Evolutionary conservation across 805 yeast species (phyloP).

Genomic region (Clavispora asparagi): DNA sequence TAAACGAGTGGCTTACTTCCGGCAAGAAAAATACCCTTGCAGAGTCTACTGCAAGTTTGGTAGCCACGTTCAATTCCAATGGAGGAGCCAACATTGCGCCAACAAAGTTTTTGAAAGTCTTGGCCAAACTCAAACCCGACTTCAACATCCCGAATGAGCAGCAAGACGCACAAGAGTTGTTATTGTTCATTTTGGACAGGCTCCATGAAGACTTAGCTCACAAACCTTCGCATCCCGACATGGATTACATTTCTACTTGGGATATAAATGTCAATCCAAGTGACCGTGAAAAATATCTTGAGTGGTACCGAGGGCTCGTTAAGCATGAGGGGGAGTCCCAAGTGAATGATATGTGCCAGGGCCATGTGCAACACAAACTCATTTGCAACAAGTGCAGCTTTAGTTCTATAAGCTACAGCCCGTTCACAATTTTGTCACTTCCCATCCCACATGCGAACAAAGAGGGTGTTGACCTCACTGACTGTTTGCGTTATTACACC

Average conservation of each 20-base stretch:
- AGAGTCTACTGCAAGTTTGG: conserved; percentile 48
- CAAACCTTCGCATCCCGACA: conserved; percentile 17
- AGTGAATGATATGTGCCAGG: conserved; percentile 62
- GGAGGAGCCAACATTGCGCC: conserved; percentile 65
- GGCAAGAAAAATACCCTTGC: conserved; percentile 23
- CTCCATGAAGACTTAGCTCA: conserved; percentile 58
- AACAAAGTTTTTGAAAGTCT: conserved; percentile 50
- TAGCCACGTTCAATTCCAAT: conserved; percentile 52
- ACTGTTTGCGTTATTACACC: conserved; percentile 58
- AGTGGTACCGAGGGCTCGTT: conserved; percentile 54
- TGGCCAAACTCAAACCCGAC: conserved; percentile 56
- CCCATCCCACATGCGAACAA: conserved; percentile 43
- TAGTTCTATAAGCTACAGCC: conserved; percentile 54
- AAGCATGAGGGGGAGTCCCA: conserved; percentile 62
- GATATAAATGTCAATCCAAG: conserved; percentile 24
- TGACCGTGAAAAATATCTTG: conserved; percentile 47
- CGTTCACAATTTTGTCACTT: conserved; percentile 58
- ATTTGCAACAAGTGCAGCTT: conserved; percentile 62
- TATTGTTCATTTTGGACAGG: conserved; percentile 60
- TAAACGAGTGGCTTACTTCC: conserved; percentile 19
- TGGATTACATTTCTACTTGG: conserved; percentile 25
- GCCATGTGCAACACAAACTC: conserved; percentile 63
- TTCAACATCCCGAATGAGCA: conserved; percentile 68
- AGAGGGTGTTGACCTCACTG: conserved; percentile 44
- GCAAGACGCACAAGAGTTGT: conserved; percentile 77